These are phyloP conservation scores for Berkeleyomyces basicola DNA, from an alignment of 2,329 filamentous ascomycete species.

Conservation along the genomic window DNA sequence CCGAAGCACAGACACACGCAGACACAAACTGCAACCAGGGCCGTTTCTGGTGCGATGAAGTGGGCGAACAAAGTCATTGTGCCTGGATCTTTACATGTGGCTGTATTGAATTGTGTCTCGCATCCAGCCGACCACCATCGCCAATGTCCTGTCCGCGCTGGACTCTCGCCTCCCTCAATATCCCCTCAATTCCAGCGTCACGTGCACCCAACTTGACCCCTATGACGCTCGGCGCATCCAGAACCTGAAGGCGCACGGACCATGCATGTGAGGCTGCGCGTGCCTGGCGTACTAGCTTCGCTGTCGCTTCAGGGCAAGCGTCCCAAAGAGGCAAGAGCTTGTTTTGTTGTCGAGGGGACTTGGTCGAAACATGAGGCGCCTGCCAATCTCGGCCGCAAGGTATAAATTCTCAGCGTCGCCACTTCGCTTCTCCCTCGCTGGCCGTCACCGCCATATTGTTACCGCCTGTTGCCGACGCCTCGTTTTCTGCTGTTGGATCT, in stretches of 20 bases:
- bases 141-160: background rate
- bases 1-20: background rate
- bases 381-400: background rate
- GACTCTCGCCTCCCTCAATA: too few species aligned
- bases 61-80: too few species aligned
- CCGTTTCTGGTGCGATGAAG: too few species aligned
- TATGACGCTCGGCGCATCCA: too few species aligned
- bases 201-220: background rate
- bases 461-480: background rate
- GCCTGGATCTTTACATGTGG: too few species aligned
- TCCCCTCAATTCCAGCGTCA: background rate
- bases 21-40: background rate
- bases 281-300: background rate
- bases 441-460: background rate
- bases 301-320: background rate
- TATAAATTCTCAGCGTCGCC: background rate
- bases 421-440: background rate
- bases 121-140: background rate
- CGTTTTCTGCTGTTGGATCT: background rate
- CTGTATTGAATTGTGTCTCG: background rate
- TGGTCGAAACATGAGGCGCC: background rate
- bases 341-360: slow-evolving; percentile 1
- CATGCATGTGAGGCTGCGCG: slow-evolving; percentile 1
- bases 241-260: background rate
- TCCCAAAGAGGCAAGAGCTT: slow-evolving; percentile 1